phyloP scores from a whole-genome alignment of 805 yeast species.

The Wickerhamiella sergipiensis region DNA sequence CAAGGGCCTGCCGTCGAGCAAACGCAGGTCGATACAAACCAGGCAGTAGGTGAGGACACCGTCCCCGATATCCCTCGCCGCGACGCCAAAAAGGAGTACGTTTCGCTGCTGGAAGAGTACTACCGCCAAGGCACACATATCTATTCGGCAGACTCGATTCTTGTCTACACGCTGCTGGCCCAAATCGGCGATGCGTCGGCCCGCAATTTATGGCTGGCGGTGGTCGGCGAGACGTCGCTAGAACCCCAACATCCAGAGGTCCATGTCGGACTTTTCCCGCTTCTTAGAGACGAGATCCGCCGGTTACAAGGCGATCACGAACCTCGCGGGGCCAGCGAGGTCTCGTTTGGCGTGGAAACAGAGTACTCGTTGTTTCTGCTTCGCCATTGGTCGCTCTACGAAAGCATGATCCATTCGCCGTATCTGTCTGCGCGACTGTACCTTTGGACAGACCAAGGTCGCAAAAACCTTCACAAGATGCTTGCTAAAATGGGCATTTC shows the following conservation, averaged over 20 bases:
- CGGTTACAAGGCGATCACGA: slow-evolving; percentile 39
- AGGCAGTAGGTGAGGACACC: slow-evolving; percentile 15
- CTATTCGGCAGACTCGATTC: slow-evolving; percentile 61
- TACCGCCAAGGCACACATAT: slow-evolving; percentile 75
- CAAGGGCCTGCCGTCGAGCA: slow-evolving; percentile 2
- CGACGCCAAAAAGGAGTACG: slow-evolving; percentile 19
- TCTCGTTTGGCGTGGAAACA: slow-evolving; percentile 48
- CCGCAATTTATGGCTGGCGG: slow-evolving; percentile 70
- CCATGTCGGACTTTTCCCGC: slow-evolving; percentile 56
- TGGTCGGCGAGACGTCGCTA: slow-evolving; percentile 76
- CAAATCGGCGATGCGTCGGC: slow-evolving; percentile 66
- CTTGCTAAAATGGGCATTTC: slow-evolving; percentile 96
- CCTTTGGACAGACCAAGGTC: slow-evolving; percentile 86
- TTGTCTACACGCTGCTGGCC: slow-evolving; percentile 66
- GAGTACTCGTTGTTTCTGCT: slow-evolving; percentile 78
- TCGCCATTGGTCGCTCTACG: slow-evolving; percentile 88
- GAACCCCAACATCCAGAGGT: slow-evolving; percentile 58
- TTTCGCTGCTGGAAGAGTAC: slow-evolving; percentile 53
- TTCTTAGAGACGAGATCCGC: slow-evolving; percentile 68
- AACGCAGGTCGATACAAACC: slow-evolving; percentile 11
- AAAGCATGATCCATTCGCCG: slow-evolving; percentile 80
- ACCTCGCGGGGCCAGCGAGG: slow-evolving; percentile 15
- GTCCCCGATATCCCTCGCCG: slow-evolving; percentile 18
- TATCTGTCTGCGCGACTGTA: slow-evolving; percentile 78
- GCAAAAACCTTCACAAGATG: slow-evolving; percentile 71